phyloP scores from a whole-genome alignment of 2,329 filamentous ascomycete species.

The Cytospora mali region DNA sequence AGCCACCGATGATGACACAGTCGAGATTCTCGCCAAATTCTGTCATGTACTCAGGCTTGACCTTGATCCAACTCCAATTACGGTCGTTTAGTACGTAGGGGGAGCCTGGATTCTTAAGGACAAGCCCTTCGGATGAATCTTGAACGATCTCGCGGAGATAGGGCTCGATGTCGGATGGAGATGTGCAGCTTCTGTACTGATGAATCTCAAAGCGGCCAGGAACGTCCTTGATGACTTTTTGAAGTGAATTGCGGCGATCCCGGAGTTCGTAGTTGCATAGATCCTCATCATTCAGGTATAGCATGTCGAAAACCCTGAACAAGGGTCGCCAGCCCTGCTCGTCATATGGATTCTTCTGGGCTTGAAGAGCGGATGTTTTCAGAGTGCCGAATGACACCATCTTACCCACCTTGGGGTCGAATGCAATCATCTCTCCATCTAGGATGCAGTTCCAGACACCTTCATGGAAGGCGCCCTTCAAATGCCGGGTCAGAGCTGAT shows the following conservation, averaged over 20 bases:
- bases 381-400: conserved; percentile 89
- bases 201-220: conserved; percentile 84
- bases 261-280: conserved; percentile 81
- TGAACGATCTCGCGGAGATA: conserved; percentile 81
- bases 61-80: conserved; percentile 97
- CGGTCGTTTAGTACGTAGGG: conserved; percentile 85
- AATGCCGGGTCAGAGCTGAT: conserved; percentile 77
- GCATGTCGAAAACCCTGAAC: conserved; percentile 86
- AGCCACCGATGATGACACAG: conserved; percentile 85
- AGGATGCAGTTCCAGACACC: conserved; percentile 86
- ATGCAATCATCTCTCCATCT: conserved; percentile 98
- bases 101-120: conserved; percentile 90
- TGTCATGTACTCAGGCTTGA: conserved; percentile 98
- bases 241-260: conserved; percentile 76
- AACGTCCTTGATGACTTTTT: conserved; percentile 66
- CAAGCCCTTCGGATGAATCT: conserved; percentile 84
- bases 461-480: conserved; percentile 74
- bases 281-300: conserved; percentile 81
- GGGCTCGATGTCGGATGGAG: conserved; percentile 74
- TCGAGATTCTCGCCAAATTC: conserved; percentile 94
- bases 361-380: conserved; percentile 83
- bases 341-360: conserved; percentile 72
- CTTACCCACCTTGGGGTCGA: conserved; percentile 84
- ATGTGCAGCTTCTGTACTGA: conserved; percentile 65
- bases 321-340: conserved; percentile 70